phyloP scores from a whole-genome alignment of 1,284 basidiomycete genomes.

The Sporisorium sorghi region DNA sequence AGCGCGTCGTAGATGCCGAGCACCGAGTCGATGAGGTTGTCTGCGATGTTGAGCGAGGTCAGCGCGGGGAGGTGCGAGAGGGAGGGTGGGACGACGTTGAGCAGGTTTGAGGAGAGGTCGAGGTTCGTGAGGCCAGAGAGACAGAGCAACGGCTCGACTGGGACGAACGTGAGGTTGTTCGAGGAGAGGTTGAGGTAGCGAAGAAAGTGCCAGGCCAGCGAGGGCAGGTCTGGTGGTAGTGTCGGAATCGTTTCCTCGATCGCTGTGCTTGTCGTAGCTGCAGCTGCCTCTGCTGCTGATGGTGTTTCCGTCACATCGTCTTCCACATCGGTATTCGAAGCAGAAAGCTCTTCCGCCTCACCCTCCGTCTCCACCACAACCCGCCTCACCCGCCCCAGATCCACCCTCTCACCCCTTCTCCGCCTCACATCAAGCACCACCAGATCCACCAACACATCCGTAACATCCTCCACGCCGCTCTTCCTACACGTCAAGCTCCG shows the following conservation, averaged over 20 bases:
- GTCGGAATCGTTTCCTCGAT: conserved; percentile 73
- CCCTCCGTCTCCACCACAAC: conserved; percentile 3
- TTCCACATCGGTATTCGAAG: conserved; percentile 15
- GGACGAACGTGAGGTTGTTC: conserved; percentile 85
- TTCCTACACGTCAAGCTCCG: conserved; percentile 79
- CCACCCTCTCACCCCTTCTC: conserved; percentile 39
- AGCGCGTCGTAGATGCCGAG: conserved; percentile 74
- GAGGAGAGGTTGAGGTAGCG: conserved; percentile 82
- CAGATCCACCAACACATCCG: conserved; percentile 80
- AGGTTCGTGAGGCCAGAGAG: conserved; percentile 72
- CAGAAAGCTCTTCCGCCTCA: conserved; percentile 10
- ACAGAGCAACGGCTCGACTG: conserved; percentile 72
- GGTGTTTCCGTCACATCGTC: not conserved
- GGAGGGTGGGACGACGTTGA: conserved; percentile 75
- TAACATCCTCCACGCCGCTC: conserved; percentile 84
- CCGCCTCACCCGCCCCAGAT: conserved; percentile 11
- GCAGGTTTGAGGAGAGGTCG: conserved; percentile 70
- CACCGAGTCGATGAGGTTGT: conserved; percentile 96
- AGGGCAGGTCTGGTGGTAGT: conserved; percentile 72
- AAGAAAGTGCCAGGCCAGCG: conserved; percentile 81
- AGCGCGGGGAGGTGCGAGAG: conserved; percentile 82
- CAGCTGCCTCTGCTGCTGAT: not conserved
- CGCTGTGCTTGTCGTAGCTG: not conserved
- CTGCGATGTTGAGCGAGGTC: conserved; percentile 85
- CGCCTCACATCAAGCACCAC: conserved; percentile 77